Percentiles rank a stretch among this genome's conserved stretches.
Conservation (phyloP, 805 yeast species). For the Cyberlindnera lachancei region DNA sequence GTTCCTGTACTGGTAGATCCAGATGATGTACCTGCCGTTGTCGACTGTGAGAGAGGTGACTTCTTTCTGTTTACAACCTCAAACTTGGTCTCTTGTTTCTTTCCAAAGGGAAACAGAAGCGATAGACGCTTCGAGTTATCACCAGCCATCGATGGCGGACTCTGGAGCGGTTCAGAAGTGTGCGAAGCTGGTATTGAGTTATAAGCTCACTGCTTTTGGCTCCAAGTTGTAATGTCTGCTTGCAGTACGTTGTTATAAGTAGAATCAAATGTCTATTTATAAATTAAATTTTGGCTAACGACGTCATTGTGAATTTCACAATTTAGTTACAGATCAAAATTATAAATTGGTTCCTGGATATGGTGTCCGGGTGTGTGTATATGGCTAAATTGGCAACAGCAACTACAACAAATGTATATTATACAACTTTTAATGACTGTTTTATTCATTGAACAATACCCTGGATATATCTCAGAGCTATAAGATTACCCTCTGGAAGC, state of each 20-base stretch:
- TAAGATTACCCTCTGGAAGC: conserved; percentile 9
- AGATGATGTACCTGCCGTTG: neutral
- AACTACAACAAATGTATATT: too few relatives aligned
- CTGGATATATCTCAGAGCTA: conserved; percentile 11
- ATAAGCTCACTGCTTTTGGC: too few relatives aligned
- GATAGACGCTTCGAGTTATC: conserved; percentile 19
- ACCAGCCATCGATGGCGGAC: conserved; percentile 4
- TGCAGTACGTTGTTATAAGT: too few relatives aligned
- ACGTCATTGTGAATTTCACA: too few relatives aligned
- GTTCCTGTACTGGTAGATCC: neutral
- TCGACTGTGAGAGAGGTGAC: conserved; percentile 10
- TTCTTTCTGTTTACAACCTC: conserved; percentile 23
- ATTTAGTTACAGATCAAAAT: too few relatives aligned
- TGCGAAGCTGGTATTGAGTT: neutral
- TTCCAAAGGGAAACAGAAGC: conserved; percentile 17
- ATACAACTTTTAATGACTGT: too few relatives aligned
- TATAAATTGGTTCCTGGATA: too few relatives aligned
- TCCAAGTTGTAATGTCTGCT: too few relatives aligned
- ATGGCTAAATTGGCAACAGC: too few relatives aligned
- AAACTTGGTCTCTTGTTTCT: conserved; percentile 17
- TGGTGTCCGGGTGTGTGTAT: too few relatives aligned
- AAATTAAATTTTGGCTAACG: too few relatives aligned
- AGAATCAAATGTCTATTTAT: too few relatives aligned
- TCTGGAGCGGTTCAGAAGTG: neutral
- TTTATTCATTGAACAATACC: neutral